These are phyloP conservation scores for Hypholoma sublateritium DNA, from an alignment of 768 basidiomycete genomes.

Conservation along the genomic window DNA sequence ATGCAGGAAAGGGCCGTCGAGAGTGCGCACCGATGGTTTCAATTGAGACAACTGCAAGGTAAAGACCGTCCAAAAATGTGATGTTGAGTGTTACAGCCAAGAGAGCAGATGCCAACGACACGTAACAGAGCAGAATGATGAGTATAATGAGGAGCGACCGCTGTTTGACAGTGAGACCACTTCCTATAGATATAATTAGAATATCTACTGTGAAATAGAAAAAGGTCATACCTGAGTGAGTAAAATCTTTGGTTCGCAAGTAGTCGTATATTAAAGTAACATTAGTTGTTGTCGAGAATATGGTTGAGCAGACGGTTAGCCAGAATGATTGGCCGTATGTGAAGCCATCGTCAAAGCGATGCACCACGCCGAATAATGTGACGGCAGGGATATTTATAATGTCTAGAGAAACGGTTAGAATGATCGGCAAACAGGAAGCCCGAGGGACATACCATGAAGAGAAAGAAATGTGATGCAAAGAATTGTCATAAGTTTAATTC, in stretches of 20 bases:
- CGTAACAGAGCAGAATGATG: slow-evolving; percentile 70
- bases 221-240: slow-evolving; percentile 47
- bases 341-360: slow-evolving; percentile 64
- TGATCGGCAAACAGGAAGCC: neutral
- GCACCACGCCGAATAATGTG: slow-evolving; percentile 59
- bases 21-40: slow-evolving; percentile 54
- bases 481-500: slow-evolving; percentile 61
- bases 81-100: slow-evolving; percentile 53
- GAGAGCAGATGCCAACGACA: slow-evolving; percentile 69
- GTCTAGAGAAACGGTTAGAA: slow-evolving; percentile 41
- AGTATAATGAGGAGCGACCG: slow-evolving; percentile 77
- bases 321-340: slow-evolving; percentile 73
- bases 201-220: neutral
- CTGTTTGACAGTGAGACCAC: slow-evolving; percentile 80
- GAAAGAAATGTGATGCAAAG: slow-evolving; percentile 64
- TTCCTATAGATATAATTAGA: slow-evolving; percentile 41
- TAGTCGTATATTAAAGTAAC: slow-evolving; percentile 67
- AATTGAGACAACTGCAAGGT: slow-evolving; percentile 73
- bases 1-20: neutral
- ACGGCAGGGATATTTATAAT: slow-evolving; percentile 64
- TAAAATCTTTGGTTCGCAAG: slow-evolving; percentile 58
- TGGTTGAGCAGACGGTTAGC: slow-evolving; percentile 76
- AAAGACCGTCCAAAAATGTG: slow-evolving; percentile 72
- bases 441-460: slow-evolving; percentile 59
- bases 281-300: slow-evolving; percentile 64